phyloP scores from a whole-genome alignment of 192 early-diverging fungal species.

The Mortierella hygrophila region DNA sequence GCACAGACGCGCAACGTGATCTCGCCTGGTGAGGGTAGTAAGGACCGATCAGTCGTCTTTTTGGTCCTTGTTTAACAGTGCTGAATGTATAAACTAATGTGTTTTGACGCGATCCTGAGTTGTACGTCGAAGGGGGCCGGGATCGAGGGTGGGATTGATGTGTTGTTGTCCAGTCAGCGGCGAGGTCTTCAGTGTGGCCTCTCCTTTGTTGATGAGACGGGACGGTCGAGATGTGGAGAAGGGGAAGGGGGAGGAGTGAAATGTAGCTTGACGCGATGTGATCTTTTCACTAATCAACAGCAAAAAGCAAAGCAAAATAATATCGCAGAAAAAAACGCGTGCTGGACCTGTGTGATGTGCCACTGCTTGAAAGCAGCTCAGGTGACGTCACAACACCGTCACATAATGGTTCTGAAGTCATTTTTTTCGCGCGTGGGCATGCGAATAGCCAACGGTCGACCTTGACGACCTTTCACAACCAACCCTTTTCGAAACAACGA shows the following conservation, averaged over 20 bases:
- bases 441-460: background rate
- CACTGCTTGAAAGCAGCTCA: background rate
- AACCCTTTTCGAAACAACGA: background rate
- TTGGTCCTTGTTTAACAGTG: background rate
- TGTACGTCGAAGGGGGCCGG: background rate
- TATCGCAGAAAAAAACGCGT: background rate
- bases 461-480: background rate
- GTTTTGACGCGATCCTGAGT: slow-evolving; percentile 3
- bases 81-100: background rate
- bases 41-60: background rate
- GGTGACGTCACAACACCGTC: background rate
- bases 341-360: background rate
- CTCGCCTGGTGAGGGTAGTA: background rate
- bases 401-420: background rate
- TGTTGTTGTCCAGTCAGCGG: background rate
- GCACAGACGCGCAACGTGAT: slow-evolving; percentile 3
- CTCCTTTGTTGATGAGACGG: slow-evolving; percentile 1
- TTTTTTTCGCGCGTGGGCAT: background rate
- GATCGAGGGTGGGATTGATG: background rate
- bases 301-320: background rate
- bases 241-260: background rate
- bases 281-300: background rate
- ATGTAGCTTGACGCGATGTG: background rate
- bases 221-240: background rate
- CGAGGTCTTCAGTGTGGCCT: background rate